Evolutionary conservation across 345 rosid genomes (phyloP), one percentile per base, ranked within the genome.

Genomic region (Linum lewisii): DNA sequence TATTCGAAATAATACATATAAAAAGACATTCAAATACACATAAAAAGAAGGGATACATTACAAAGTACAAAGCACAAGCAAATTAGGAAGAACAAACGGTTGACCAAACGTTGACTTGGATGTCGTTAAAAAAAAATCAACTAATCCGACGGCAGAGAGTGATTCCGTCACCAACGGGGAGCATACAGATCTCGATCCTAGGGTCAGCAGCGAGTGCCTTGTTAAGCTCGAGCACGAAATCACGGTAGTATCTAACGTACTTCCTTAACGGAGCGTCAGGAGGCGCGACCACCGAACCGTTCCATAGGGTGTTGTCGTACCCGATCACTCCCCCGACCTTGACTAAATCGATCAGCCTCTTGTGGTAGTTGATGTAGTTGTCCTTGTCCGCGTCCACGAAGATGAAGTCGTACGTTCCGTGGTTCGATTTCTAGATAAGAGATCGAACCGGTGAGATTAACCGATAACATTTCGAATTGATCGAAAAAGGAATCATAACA

Each of bases 121-220:
- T n/a, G n/a, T n/a, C 34, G 7, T 29, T 4, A 29, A 29, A 29
- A 29, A 29, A 22, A 42, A 57, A 67, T 74, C 68, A 70, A 29
- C 13, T 24, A 50, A 67, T 37, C 37, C 76, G 69, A 66, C 79
- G 72, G 47, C 83, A 81, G 50, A 89, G 81, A 6, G 87, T 81
- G 61, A 82, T 74, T 60, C 92, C 92, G 73, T 84, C 95, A 19
- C 89, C 92, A 14, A 80, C 56, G 54, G 8, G 89, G 77, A 51
- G 77, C 80, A 49, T 70, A 82, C 24, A 86, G 3, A 84, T 24
- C 37, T 84, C 80, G 51, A 84, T 62, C 8, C 83, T 84, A 54
- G 69, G 58, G 71, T 89, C 95, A 6, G 68, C 72, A 2, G 84
- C 84, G 0, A 89, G 60, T 23, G 7, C 29, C 66, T 71, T 72